phyloP scores from a whole-genome alignment of 2,329 filamentous ascomycete genomes.

The Sodiomyces alkalinus region DNA sequence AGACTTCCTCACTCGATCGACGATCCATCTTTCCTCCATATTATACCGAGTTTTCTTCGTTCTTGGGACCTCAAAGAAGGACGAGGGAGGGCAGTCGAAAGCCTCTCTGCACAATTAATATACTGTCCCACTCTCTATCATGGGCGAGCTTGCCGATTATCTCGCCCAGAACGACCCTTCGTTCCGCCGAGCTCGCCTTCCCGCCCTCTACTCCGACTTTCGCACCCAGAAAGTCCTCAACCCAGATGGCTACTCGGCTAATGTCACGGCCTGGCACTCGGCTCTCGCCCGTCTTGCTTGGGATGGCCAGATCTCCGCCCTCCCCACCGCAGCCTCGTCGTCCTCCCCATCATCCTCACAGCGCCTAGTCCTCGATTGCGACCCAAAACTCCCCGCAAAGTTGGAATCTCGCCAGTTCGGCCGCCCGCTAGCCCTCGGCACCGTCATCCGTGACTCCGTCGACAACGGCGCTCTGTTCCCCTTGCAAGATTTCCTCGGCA shows the following conservation, averaged over 20 bases:
- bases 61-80: too few relatives aligned
- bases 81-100: too few relatives aligned
- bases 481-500: slow-evolving; percentile 49
- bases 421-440: slow-evolving; percentile 62
- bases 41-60: too few relatives aligned
- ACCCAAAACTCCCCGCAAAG: slow-evolving; percentile 50
- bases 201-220: slow-evolving; percentile 84
- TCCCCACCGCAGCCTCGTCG: slow-evolving; percentile 19
- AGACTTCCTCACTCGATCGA: too few relatives aligned
- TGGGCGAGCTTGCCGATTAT: slow-evolving; percentile 56
- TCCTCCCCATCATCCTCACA: slow-evolving; percentile 16
- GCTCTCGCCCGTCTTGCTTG: slow-evolving; percentile 56
- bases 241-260: slow-evolving; percentile 72
- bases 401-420: slow-evolving; percentile 69
- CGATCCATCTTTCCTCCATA: too few relatives aligned
- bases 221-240: slow-evolving; percentile 58
- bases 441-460: slow-evolving; percentile 63
- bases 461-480: slow-evolving; percentile 54
- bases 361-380: slow-evolving; percentile 35
- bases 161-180: slow-evolving; percentile 44
- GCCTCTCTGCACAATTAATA: too few relatives aligned
- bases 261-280: slow-evolving; percentile 63
- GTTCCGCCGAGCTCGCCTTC: slow-evolving; percentile 56
- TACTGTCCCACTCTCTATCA: slow-evolving; percentile 22
- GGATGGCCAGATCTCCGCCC: slow-evolving; percentile 36